Base-by-base conservation (phyloP, 2,329 filamentous ascomycete genomes). In the Fusarium secorum region DNA sequence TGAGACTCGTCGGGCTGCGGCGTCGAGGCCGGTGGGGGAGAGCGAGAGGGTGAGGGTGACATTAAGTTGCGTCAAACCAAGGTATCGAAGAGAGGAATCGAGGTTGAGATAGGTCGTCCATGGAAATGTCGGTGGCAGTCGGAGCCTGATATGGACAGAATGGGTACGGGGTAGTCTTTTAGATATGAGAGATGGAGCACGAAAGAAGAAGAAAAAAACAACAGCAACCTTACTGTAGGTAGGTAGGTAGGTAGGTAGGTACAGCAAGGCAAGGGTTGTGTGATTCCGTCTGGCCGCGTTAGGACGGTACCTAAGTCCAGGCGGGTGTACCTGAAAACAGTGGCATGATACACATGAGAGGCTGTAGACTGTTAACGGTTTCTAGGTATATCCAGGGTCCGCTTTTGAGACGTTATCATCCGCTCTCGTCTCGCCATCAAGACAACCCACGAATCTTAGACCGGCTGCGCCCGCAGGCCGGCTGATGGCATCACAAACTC, bases 1-100 rank as follows among this genome's bases (percentile, higher is more conserved):
- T 81, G 82, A 39, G 81, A 68, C 58, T 87, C 85, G 61, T 86
- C 85, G 57, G 44, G 56, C 55, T 70, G 67, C 64, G 68, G 73
- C 68, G 74, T 73, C 64, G 65, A 68, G 44, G 74, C 72, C 68
- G 73, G 68, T 66, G 69, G 72, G 39, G 73, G 63, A 52, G 74
- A 75, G 51, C 41, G 66, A 63, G 73, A 64, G 65, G 69, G 71
- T 62, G 75, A 74, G 46, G 68, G 71, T 68, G 74, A 71, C 75
- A 77, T 77, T 70, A 71, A 74, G 70, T 72, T 70, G 71, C 74
- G 63, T 68, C 68, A 58, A 76, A 74, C 71, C 71, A 69, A 60
- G 66, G 60, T 44, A 66, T 68, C 68, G 61, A 70, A 72, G 60
- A 60, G 54, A 65, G 56, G 60, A 55, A 70, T 66, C 75, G 74